Base-by-base conservation (phyloP, 2,329 filamentous ascomycete genomes). In the Emydomyces testavorans region DNA sequence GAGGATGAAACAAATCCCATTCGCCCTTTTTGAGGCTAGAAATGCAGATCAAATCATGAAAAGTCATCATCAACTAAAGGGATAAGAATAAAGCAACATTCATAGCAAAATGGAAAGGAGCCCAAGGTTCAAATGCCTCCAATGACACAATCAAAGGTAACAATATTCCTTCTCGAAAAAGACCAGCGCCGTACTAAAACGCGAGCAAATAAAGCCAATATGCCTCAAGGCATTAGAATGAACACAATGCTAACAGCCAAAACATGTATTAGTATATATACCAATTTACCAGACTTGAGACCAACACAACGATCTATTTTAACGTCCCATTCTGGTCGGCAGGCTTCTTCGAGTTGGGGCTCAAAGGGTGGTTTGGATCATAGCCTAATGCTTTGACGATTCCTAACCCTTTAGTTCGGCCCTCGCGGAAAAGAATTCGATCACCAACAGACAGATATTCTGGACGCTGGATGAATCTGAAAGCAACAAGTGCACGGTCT, bases 371-470 rank as follows among this genome's bases (percentile, higher is more conserved):
- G 2, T 54, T 58, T 71, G 80, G 73, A 63, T 96, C 88, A 63
- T 96, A 98, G 2, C 88, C 88, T 0, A 96, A 76, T 32, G 79
- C 78, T 65, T 94, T 95, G 42, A 98, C 87, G 53, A 98, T 95
- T 0, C 92, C 92, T 0, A 98, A 70, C 0, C 92, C 92, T 71
- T 96, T 96, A 0, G 92, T 98, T 52, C 88, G 77, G 0, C 92
- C 92, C 69, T 98, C 92, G 35, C 92, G 78, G 72, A 98, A 98
- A 15, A 98, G 70, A 26, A 98, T 77, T 18, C 90, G 76, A 65
- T 96, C 92, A 0, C 92, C 92, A 0, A 87, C 82, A 0, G 81
- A 83, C 10, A 98, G 69, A 56, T 94, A 98, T 68, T 98, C 92
- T 1, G 92, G 92, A 18, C 90, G 74, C 65, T 95, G 92, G 2